Conservation (phyloP, 352 stramenopile species). For the Hyaloperonospora brassicae region DNA sequence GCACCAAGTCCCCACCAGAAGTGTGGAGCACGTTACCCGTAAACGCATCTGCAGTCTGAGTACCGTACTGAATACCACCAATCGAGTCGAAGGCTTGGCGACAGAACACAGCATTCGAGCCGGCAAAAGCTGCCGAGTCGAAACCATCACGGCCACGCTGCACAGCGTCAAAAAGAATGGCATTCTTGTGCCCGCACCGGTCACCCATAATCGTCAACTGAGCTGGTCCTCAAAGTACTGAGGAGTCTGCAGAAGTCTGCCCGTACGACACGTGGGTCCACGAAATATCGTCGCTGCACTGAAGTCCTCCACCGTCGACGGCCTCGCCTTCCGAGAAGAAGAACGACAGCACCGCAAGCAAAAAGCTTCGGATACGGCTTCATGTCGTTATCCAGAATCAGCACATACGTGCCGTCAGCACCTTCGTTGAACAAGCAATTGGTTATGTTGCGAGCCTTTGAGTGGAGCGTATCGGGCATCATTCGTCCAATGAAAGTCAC, state of each 20-base stretch:
- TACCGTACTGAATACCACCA: slow-evolving; percentile 85
- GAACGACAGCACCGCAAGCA: too few species aligned
- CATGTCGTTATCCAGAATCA: too few species aligned
- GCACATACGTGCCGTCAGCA: too few species aligned
- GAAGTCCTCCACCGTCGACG: slow-evolving; percentile 73
- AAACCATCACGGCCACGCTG: slow-evolving; percentile 84
- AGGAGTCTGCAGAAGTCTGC: slow-evolving; percentile 84
- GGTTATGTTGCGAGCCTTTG: too few species aligned
- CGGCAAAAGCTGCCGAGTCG: slow-evolving; percentile 81
- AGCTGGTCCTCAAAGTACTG: slow-evolving; percentile 86
- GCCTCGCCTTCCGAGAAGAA: too few species aligned
- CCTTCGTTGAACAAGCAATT: too few species aligned
- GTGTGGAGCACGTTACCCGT: slow-evolving; percentile 82
- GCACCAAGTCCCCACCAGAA: slow-evolving; percentile 77
- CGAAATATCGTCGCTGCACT: slow-evolving; percentile 85
- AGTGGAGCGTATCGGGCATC: too few species aligned
- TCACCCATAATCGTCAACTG: slow-evolving; percentile 82
- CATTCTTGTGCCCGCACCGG: slow-evolving; percentile 85
- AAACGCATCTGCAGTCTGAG: slow-evolving; percentile 86
- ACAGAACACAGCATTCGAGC: slow-evolving; percentile 86
- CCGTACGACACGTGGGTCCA: slow-evolving; percentile 87
- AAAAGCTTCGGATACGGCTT: too few species aligned
- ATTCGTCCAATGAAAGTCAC: too few species aligned
- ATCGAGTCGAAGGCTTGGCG: slow-evolving; percentile 85
- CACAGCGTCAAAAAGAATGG: slow-evolving; percentile 87